phyloP scores from a whole-genome alignment of 2,329 filamentous ascomycete genomes.

The Trichophyton equinum region DNA sequence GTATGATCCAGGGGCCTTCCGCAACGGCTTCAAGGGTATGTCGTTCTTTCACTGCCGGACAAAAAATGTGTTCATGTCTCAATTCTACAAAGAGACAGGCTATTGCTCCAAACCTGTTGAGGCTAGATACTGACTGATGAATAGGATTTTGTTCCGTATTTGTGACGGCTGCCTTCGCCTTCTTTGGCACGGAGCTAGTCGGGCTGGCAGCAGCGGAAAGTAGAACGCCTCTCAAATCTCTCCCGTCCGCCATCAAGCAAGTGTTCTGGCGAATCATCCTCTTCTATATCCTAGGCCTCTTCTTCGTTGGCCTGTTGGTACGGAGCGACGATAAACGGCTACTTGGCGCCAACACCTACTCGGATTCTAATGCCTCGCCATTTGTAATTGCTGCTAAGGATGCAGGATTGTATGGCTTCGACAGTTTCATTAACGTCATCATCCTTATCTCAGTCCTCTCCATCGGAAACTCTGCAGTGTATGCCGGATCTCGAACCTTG shows the following conservation, averaged over 20 bases:
- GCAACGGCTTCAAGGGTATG: conserved; percentile 42
- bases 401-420: conserved; percentile 54
- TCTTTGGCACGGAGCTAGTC: conserved; percentile 36
- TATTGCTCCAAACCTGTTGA: background rate
- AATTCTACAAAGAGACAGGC: background rate
- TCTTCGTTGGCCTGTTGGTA: conserved; percentile 49
- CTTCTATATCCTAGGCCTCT: conserved; percentile 45
- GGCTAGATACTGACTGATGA: background rate
- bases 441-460: conserved; percentile 62
- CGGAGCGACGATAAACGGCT: conserved; percentile 29
- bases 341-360: conserved; percentile 26
- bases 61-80: too few species aligned
- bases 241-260: conserved; percentile 42
- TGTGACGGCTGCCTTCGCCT: conserved; percentile 27
- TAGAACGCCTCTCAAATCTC: conserved; percentile 38
- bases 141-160: conserved; percentile 49
- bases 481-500: conserved; percentile 53
- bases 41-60: background rate
- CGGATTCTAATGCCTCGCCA: conserved; percentile 36
- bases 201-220: conserved; percentile 46
- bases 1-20: conserved; percentile 54
- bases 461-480: conserved; percentile 53
- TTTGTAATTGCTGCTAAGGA: conserved; percentile 60
- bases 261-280: conserved; percentile 44
- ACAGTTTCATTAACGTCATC: conserved; percentile 62